phyloP scores from a whole-genome alignment of 192 early-diverging fungal species.

The Spizellomyces sp. region DNA sequence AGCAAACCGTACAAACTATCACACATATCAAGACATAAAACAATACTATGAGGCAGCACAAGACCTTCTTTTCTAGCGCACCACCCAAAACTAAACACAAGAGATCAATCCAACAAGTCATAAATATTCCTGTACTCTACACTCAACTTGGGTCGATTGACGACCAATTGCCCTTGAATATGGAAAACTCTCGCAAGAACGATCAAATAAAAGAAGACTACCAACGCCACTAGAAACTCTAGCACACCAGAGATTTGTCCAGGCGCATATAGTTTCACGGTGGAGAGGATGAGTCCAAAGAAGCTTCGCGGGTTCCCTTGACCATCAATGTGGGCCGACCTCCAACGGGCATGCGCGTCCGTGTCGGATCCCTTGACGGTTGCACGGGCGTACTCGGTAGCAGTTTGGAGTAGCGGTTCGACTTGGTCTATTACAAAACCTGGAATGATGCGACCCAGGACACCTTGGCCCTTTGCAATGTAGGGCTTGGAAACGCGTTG shows the following conservation, averaged over 20 bases:
- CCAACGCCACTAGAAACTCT: conserved; percentile 45
- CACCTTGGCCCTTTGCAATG: conserved; percentile 34
- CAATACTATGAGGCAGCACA: no score
- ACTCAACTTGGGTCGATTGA: conserved; percentile 47
- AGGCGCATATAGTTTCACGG: conserved; percentile 50
- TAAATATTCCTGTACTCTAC: conserved; percentile 35
- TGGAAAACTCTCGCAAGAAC: conserved; percentile 41
- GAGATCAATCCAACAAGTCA: conserved; percentile 32
- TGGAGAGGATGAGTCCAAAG: conserved; percentile 33
- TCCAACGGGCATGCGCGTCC: not conserved
- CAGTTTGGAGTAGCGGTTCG: conserved; percentile 45
- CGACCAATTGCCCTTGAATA: conserved; percentile 44
- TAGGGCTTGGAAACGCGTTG: conserved; percentile 37
- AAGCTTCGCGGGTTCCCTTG: conserved; percentile 25
- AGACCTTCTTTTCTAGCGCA: no score
- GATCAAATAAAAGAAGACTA: conserved; percentile 43
- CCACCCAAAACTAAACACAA: not conserved
- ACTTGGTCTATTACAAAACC: conserved; percentile 39
- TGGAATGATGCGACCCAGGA: conserved; percentile 45
- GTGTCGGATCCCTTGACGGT: not conserved
- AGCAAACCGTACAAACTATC: no score
- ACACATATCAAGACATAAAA: no score
- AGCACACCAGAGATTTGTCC: conserved; percentile 35
- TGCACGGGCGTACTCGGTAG: conserved; percentile 23
- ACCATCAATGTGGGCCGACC: conserved; percentile 21